These are phyloP conservation scores for Fibroporia radiculosa DNA, from an alignment of 768 basidiomycete genomes.

Conservation along the genomic window DNA sequence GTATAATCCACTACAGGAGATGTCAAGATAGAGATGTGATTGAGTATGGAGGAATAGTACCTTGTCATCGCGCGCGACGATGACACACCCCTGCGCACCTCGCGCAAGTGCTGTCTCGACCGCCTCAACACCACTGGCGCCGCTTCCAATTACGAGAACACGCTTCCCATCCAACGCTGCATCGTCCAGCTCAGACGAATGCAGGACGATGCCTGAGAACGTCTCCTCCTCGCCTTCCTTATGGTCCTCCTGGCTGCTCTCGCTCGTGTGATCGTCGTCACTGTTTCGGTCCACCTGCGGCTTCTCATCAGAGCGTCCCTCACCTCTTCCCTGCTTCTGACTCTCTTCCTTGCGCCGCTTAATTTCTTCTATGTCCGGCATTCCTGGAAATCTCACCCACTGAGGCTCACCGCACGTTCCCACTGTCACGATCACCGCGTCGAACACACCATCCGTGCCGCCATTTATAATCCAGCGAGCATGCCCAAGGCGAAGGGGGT, in stretches of 20 bases:
- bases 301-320: slow-evolving; percentile 4
- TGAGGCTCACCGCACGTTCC: slow-evolving; percentile 43
- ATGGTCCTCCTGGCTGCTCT: slow-evolving; percentile 9
- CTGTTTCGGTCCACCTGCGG: not conserved
- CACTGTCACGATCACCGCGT: slow-evolving; percentile 42
- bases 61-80: slow-evolving; percentile 37
- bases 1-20: slow-evolving; percentile 38
- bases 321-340: slow-evolving; percentile 10
- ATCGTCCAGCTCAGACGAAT: slow-evolving; percentile 42
- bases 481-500: slow-evolving; percentile 8
- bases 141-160: slow-evolving; percentile 41
- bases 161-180: slow-evolving; percentile 29
- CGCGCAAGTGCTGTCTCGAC: slow-evolving; percentile 29
- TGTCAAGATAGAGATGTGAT: not conserved
- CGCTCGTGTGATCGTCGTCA: not conserved
- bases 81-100: slow-evolving; percentile 24
- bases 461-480: slow-evolving; percentile 42
- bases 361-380: slow-evolving; percentile 22
- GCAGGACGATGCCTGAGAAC: slow-evolving; percentile 32
- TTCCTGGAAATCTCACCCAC: slow-evolving; percentile 36
- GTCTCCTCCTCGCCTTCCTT: slow-evolving; percentile 20
- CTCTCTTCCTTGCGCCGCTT: slow-evolving; percentile 15
- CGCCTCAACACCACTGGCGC: slow-evolving; percentile 46
- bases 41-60: slow-evolving; percentile 1
- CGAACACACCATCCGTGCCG: slow-evolving; percentile 36